phyloP scores from a whole-genome alignment of 306 rosid genomes.

The Abrus pulchellus region DNA sequence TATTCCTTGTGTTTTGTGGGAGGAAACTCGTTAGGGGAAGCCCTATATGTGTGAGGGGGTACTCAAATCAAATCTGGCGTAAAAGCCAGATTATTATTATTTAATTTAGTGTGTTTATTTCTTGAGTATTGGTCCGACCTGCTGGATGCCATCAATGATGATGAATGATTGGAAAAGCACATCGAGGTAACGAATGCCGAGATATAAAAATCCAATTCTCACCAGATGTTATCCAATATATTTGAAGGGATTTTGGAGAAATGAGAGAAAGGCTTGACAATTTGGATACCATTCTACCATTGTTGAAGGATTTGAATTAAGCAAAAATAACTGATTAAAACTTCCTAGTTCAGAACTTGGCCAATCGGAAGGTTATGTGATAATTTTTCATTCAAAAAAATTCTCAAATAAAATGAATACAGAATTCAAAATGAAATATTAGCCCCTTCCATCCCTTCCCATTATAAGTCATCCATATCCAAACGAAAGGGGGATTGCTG shows the following conservation, averaged over 20 bases:
- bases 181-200: background rate
- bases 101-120: background rate
- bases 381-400: too few relatives aligned
- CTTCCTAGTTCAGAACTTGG: too few relatives aligned
- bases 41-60: background rate
- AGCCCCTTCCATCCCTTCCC: too few relatives aligned
- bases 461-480: too few relatives aligned
- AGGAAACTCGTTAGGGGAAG: slow-evolving; percentile 9
- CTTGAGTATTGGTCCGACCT: background rate
- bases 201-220: background rate
- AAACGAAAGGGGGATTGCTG: too few relatives aligned
- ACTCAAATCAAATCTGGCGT: background rate
- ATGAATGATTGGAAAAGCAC: slow-evolving; percentile 3
- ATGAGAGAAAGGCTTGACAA: background rate
- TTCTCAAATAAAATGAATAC: too few relatives aligned
- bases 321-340: background rate
- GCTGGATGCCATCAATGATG: background rate
- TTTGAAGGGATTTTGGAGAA: background rate
- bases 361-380: too few relatives aligned
- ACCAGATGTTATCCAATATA: background rate
- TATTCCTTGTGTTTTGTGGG: background rate
- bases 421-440: too few relatives aligned
- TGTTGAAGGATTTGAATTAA: background rate
- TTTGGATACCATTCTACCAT: slow-evolving; percentile 10
- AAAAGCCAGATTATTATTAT: background rate